Evolutionary conservation across 2,329 filamentous ascomycete genomes (phyloP), one percentile per base, ranked within the genome.

Genomic region (Aspergillus japonicus): DNA sequence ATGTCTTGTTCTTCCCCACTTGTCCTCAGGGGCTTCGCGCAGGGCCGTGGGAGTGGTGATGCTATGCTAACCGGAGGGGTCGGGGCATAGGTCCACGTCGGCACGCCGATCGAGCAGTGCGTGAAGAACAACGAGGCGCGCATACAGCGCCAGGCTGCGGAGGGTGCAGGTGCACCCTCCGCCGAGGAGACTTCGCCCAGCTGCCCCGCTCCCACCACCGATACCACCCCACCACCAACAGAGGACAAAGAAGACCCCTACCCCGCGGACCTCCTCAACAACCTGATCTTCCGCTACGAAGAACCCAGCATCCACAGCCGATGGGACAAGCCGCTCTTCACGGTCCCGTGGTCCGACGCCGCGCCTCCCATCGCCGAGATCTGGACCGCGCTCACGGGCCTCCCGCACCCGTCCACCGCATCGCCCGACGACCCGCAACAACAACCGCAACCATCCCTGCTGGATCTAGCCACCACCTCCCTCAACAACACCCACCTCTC

Each of bases 241-340:
- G 59, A 54, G 39, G 64, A 69, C 39, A 44, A 58, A 11, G 74
- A 76, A 63, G 72, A 76, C 65, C 68, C 66, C 2, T 87, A 88
- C 66, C 78, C 80, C 0, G 70, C 82, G 5, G 82, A 84, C 16
- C 81, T 86, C 56, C 85, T 88, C 65, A 80, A 85, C 63, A 88
- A 88, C 67, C 81, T 89, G 48, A 81, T 87, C 65, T 88, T 86
- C 73, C 80, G 86, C 60, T 88, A 87, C 69, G 86, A 89, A 75
- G 86, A 88, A 74, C 86, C 86, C n/a, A 86, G 85, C 68, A 85
- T 83, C 42, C 85, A 87, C 80, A 85, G 80, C 51, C 80, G 86
- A 54, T 89, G 86, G 86, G 86, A 89, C 70, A 85, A 85, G 51
- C 86, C 86, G 0, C 80, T 88, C 21, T 89, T 88, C 76, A 86